phyloP scores from a whole-genome alignment of 805 yeast genomes.

The Candida sanyiensis region DNA sequence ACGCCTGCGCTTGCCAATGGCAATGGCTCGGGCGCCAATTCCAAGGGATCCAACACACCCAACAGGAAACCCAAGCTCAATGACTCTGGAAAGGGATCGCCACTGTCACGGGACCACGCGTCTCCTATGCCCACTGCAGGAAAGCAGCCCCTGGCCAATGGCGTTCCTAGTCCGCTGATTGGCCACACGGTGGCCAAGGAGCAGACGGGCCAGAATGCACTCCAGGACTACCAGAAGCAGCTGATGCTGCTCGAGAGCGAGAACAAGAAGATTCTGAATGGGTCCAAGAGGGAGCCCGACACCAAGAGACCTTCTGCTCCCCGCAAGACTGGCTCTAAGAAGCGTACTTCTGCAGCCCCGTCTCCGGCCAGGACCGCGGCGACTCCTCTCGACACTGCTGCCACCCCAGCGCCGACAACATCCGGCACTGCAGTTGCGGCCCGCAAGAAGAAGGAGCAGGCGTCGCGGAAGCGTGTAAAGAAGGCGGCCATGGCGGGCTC shows the following conservation, averaged over 20 bases:
- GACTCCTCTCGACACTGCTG: constrained; percentile 5
- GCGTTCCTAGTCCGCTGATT: constrained; percentile 24
- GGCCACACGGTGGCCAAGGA: constrained; percentile 15
- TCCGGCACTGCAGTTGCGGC: constrained; percentile 4
- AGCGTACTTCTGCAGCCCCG: constrained; percentile 8
- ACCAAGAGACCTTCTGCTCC: constrained; percentile 7
- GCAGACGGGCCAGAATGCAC: constrained; percentile 35
- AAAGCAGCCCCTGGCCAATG: constrained; percentile 14
- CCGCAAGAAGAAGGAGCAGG: constrained; percentile 23
- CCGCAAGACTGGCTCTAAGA: constrained; percentile 7
- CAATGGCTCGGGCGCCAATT: constrained; percentile 3
- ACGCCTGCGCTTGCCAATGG: constrained; percentile 2
- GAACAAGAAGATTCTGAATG: constrained; percentile 61
- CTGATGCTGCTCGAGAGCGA: constrained; percentile 69
- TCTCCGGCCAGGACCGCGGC: constrained; percentile 9
- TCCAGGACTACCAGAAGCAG: constrained; percentile 80
- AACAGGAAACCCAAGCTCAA: constrained; percentile 21
- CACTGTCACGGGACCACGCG: constrained; percentile 5
- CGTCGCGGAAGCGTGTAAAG: constrained; percentile 16
- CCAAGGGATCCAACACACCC: constrained; percentile 14
- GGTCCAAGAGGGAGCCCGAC: constrained; percentile 38
- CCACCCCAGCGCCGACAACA: constrained; percentile 5
- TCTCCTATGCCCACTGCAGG: constrained; percentile 11
- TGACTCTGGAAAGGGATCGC: constrained; percentile 11
- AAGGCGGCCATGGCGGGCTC: constrained; percentile 21